phyloP scores from a whole-genome alignment of 306 rosid genomes.

The Prinsepia uniflora region DNA sequence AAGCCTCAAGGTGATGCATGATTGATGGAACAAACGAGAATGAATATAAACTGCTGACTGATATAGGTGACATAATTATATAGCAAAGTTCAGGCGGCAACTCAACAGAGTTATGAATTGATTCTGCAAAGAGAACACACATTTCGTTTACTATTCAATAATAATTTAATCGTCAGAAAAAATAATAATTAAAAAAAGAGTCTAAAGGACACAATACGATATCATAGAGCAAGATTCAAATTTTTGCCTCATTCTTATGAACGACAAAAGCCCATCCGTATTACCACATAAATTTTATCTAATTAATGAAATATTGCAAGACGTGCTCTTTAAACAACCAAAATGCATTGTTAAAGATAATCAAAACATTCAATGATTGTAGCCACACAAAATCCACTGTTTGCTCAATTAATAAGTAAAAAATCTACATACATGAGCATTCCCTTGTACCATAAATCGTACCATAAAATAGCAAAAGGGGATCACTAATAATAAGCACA shows the following conservation, averaged over 20 bases:
- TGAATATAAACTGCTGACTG: constrained; percentile 43
- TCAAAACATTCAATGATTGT: not conserved
- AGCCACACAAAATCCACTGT: not conserved
- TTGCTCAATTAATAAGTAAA: not conserved
- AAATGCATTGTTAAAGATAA: not conserved
- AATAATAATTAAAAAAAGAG: too few species aligned
- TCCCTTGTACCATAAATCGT: not conserved
- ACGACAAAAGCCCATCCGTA: not conserved
- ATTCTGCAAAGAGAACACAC: constrained; percentile 41
- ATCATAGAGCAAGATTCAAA: not conserved
- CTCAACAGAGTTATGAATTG: constrained; percentile 44
- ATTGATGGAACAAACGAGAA: constrained; percentile 71
- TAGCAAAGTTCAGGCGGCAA: constrained; percentile 79
- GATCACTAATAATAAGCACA: not conserved
- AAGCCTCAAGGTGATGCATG: constrained; percentile 70
- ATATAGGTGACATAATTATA: constrained; percentile 65
- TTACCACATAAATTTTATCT: not conserved
- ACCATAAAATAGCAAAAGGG: not conserved
- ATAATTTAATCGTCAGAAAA: not conserved
- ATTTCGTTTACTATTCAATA: not conserved
- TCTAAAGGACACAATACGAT: not conserved
- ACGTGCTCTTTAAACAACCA: not conserved
- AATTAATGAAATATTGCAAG: not conserved
- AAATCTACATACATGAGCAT: not conserved
- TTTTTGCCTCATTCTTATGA: not conserved